Evolutionary conservation across 1,284 basidiomycete species (phyloP), one percentile per base, ranked within the genome.

Genomic region (Apiotrichum mycotoxinovorans): DNA sequence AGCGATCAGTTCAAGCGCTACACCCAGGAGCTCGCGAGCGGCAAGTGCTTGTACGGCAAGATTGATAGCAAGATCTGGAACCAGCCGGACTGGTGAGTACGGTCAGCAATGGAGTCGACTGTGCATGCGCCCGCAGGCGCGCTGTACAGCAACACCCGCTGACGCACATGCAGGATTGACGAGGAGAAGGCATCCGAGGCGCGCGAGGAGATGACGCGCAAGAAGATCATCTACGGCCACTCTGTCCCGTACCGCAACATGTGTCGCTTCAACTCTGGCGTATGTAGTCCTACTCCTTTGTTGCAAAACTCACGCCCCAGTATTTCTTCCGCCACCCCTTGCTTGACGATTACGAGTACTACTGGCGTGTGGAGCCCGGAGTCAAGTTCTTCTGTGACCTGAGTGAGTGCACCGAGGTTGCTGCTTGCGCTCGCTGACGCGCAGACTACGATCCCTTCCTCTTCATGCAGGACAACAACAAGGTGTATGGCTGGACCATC

Each of bases 241-340:
- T 79, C 72, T 72, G 80, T 82, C 25, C 79, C 79, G 4, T 82
- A 82, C 61, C 71, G 81, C 22, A 80, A 81, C 67, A 80, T 95
- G 91, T 96, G 93, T 72, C 85, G 95, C 22, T 97, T 87, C 80
- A 92, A 96, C 75, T 91, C 89, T 54, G 92, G 92, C 35, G 91
- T 91, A 77, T 73, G 84, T 70, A 55, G 38, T 38, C 56, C 48
- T 8, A 26, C 60, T 30, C 23, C 27, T 18, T 12, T 26, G 5
- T 30, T 12, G 34, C 34, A n/a, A n/a, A n/a, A 22, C 40, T 41
- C 23, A 40, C 14, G 14, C 14, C 12, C 7, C 60, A 87, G 85
- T 91, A 85, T 77, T 88, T 91, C 78, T 91, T 85, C 78, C 80
- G 82, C 41, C 89, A 93, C 66, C 84, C 86, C 62, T 79, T 94